Evolutionary conservation across 768 basidiomycete species (phyloP).

Genomic region (Calocera viscosa): DNA sequence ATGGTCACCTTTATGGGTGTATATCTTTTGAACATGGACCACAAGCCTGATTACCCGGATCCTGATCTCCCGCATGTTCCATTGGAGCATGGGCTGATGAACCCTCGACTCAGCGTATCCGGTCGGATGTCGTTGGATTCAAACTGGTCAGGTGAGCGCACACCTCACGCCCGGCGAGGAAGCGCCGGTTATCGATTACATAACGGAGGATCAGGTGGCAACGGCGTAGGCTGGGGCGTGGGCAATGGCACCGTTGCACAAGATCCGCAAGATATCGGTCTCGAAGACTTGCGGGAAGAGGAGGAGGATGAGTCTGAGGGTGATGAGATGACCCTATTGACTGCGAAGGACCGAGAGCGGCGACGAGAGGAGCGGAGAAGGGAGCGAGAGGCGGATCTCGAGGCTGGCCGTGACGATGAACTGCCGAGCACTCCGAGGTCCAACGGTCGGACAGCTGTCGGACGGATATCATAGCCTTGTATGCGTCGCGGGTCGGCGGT

Average conservation of each 20-base stretch:
- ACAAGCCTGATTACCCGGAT: conserved; percentile 30
- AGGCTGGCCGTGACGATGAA: background rate
- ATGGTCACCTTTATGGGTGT: conserved; percentile 91
- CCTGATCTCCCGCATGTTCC: conserved; percentile 34
- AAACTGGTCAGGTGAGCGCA: background rate
- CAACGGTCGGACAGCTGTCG: conserved; percentile 3
- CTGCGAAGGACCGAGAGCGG: background rate
- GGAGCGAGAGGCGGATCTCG: background rate
- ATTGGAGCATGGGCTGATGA: conserved; percentile 54
- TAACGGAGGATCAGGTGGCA: background rate
- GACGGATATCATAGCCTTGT: background rate
- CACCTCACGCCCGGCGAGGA: background rate
- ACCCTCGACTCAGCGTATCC: conserved; percentile 68
- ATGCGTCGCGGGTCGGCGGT: conserved; percentile 1
- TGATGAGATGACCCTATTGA: background rate
- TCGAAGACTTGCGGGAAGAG: conserved; percentile 13
- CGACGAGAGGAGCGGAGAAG: background rate
- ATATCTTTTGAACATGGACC: conserved; percentile 79
- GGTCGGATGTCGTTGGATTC: conserved; percentile 66
- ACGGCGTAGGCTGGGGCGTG: background rate
- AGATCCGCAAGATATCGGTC: conserved; percentile 21
- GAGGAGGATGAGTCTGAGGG: conserved; percentile 3
- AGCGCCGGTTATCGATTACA: background rate
- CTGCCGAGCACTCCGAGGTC: background rate
- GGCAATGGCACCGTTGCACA: conserved; percentile 13